These are phyloP conservation scores for Gaeumannomyces tritici DNA, from an alignment of 2,329 filamentous ascomycete genomes.

Conservation along the genomic window DNA sequence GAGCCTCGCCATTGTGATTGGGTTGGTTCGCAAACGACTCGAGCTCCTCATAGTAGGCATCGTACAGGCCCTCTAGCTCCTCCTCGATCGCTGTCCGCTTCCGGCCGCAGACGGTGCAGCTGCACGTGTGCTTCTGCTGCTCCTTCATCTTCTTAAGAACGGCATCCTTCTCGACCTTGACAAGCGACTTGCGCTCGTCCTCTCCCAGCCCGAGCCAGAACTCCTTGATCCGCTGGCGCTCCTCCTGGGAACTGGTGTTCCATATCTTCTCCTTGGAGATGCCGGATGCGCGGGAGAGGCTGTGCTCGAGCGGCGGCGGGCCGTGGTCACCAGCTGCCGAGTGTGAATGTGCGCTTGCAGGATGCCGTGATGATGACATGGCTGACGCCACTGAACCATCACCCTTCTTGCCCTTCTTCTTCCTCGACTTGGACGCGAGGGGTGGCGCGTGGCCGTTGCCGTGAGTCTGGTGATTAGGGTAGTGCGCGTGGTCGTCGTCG, in stretches of 20 bases:
- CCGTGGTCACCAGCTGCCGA: slow-evolving; percentile 6
- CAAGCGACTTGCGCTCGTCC: slow-evolving; percentile 85
- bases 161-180: slow-evolving; percentile 98
- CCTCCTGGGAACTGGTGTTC: slow-evolving; percentile 91
- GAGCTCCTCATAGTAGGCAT: slow-evolving; percentile 96
- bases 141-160: slow-evolving; percentile 99
- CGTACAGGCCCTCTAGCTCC: slow-evolving; percentile 92
- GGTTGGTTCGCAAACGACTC: slow-evolving; percentile 88
- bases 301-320: slow-evolving; percentile 6
- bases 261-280: slow-evolving; percentile 81
- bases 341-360: not conserved
- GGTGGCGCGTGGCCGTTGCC: slow-evolving; percentile 15
- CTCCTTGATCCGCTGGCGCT: slow-evolving; percentile 93
- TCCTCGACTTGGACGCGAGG: slow-evolving; percentile 37
- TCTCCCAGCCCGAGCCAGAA: slow-evolving; percentile 95
- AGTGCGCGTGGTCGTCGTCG: slow-evolving; percentile 40
- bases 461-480: slow-evolving; percentile 29
- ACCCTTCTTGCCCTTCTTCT: slow-evolving; percentile 64
- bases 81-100: slow-evolving; percentile 97
- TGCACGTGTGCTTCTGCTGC: slow-evolving; percentile 98
- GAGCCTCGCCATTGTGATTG: slow-evolving; percentile 56
- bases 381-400: slow-evolving; percentile 12
- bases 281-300: slow-evolving; percentile 8
- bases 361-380: not conserved
- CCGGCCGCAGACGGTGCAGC: slow-evolving; percentile 91